Evolutionary conservation across 768 basidiomycete genomes (phyloP), one percentile per base, ranked within the genome.

Genomic region (Coprinopsis sp.): DNA sequence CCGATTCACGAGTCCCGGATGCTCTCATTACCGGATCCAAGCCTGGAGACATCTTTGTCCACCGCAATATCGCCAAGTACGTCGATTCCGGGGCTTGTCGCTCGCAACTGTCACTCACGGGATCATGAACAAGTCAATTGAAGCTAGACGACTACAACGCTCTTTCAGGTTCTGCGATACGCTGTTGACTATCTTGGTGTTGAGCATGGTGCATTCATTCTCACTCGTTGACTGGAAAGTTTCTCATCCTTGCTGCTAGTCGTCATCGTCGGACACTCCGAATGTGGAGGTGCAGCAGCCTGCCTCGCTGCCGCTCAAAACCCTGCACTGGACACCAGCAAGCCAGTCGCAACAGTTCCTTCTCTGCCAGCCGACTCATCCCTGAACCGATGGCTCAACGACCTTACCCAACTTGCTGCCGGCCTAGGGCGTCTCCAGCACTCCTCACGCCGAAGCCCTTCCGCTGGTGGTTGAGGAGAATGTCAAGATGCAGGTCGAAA

Each of bases 31-130:
- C 81, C 28, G 78, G 71, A 28, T 70, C 79, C 7, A 73, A 73
- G 52, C 91, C 91, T 0, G 92, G 91, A 44, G 84, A 84, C 34
- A 78, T 88, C 50, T 93, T 94, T 56, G 81, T 85, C 23, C 82
- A 91, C 64, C 72, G 91, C 37, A 93, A 93, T 64, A 83, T 94
- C 53, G 91, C 90, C 44, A 93, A 95, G 84, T 89, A 54, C 47
- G 81, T 65, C 29, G 23, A 23, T 21, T 45, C 14, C 37, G 16
- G 47, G n/a, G 29, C 43, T 31, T 27, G n/a, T 44, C 19, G 23
- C 33, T 42, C 33, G 22, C 25, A 29, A 21, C 28, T 29, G 44
- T n/a, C 25, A 33, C 56, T 14, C 47, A 38, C 43, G 11, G 34
- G 23, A 19, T 33, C 31, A 7, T 28, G 53, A 29, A 50, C 31